Base-by-base conservation (phyloP, 352 stramenopile genomes). In the Phytophthora tubulina region DNA sequence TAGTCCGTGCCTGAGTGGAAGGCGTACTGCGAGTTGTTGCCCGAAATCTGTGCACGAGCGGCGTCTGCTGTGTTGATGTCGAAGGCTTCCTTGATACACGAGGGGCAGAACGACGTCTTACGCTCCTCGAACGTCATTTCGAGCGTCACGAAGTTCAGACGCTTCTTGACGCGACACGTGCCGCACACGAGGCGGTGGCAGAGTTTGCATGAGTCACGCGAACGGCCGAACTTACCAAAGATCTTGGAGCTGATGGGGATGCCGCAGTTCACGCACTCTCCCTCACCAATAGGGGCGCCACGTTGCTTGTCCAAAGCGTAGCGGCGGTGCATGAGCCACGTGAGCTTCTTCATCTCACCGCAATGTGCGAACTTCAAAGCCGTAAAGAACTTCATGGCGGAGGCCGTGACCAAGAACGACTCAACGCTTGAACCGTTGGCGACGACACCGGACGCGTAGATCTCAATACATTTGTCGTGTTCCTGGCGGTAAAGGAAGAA, bases 271-370 rank as follows among this genome's bases (percentile, higher is more conserved):
- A 74, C 55, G 39, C 75, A 82, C n/a, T 75, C 61, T 14, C 71
- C 71, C 51, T 82, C 63, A 21, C 31, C 61, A 35, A 75, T 41
- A 13, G 65, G 65, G 0, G 76, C 67, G 13, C 65, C 72, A 3
- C 56, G 65, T 17, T 74, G 63, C 61, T 80, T 80, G 59, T 79
- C 61, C 41, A 61, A 32, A 1, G 56, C 57, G 53, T 72, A 75
- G 8, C 60, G 61, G 21, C 70, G 58, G 49, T 80, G 69, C 63
- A 82, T 79, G 54, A 82, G 66, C 75, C 75, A 82, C 55, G 75
- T 70, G 39, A 82, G 66, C 51, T 82, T 82, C 54, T 79, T 78
- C 75, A 82, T 80, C 54, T 82, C 67, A 17, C 71, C 75, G 50
- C 72, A 79, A 38, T 82, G 67, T 0, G 64, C 75, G 38, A 73